Conservation (phyloP, 129 eudicot genomes). For the Ambrosia trifida region DNA sequence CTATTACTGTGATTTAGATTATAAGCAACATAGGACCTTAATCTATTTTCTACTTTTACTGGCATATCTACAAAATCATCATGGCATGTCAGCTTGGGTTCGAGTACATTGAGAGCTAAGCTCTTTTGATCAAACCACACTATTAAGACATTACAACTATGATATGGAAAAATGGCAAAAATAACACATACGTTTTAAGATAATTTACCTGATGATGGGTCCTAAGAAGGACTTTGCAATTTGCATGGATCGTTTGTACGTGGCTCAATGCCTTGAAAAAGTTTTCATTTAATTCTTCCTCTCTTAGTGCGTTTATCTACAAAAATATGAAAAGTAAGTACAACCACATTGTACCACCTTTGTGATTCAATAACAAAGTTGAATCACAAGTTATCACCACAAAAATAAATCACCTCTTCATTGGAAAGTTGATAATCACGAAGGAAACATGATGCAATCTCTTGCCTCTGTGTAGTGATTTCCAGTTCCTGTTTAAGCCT, state of each 20-base stretch:
- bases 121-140: neutral
- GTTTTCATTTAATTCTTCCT: slow-evolving; percentile 82
- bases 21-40: neutral
- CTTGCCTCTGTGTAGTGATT: slow-evolving; percentile 87
- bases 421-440: slow-evolving; percentile 93
- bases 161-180: slow-evolving; percentile 1
- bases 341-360: neutral
- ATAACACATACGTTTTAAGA: neutral
- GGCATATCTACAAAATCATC: slow-evolving; percentile 7
- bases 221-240: slow-evolving; percentile 92
- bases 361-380: slow-evolving; percentile 1
- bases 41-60: neutral
- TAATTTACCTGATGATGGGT: slow-evolving; percentile 90
- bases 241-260: slow-evolving; percentile 96
- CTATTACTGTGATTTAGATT: slow-evolving; percentile 2
- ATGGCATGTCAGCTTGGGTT: slow-evolving; percentile 5
- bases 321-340: slow-evolving; percentile 16
- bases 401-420: slow-evolving; percentile 64
- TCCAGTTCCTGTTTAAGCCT: slow-evolving; percentile 96
- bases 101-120: slow-evolving; percentile 4
- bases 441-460: slow-evolving; percentile 91
- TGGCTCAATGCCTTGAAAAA: slow-evolving; percentile 96
- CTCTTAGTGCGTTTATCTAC: slow-evolving; percentile 88
- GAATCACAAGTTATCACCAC: neutral
- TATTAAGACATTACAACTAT: slow-evolving; percentile 4